Evolutionary conservation across 305 asterid species (phyloP).

Genomic region (Fraxinus sp.): DNA sequence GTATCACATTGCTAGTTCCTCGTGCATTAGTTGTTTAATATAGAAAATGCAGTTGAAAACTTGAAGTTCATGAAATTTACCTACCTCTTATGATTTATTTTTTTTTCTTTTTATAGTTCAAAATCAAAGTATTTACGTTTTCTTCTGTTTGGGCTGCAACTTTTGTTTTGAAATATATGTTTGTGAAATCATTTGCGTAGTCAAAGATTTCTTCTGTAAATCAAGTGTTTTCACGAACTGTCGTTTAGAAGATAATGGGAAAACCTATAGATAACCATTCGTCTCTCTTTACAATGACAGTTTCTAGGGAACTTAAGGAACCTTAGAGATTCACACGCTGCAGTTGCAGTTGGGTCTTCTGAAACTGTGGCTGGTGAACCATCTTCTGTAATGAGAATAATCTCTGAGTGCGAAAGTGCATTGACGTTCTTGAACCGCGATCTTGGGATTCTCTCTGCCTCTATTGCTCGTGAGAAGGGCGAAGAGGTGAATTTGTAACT

Average conservation of each 20-base stretch:
- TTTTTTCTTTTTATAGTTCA: background rate
- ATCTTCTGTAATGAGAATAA: slow-evolving; percentile 85
- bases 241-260: background rate
- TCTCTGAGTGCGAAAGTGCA: slow-evolving; percentile 90
- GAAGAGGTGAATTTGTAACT: slow-evolving; percentile 48
- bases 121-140: background rate
- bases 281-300: slow-evolving; percentile 37
- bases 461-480: slow-evolving; percentile 89
- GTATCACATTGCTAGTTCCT: slow-evolving; percentile 36
- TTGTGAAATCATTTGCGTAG: background rate
- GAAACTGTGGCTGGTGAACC: slow-evolving; percentile 90
- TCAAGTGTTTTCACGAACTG: slow-evolving; percentile 9
- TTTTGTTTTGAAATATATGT: background rate
- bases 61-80: slow-evolving; percentile 7
- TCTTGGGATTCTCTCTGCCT: slow-evolving; percentile 88
- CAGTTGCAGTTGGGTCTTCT: slow-evolving; percentile 85
- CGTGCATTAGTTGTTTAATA: slow-evolving; percentile 18
- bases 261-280: background rate
- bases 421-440: slow-evolving; percentile 82
- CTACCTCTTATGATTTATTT: background rate
- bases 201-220: slow-evolving; percentile 12
- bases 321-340: slow-evolving; percentile 91
- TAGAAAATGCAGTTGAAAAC: slow-evolving; percentile 15
- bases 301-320: slow-evolving; percentile 94
- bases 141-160: background rate